These are phyloP conservation scores for Solioccasus polychromus DNA, from an alignment of 768 basidiomycete genomes.

Conservation along the genomic window DNA sequence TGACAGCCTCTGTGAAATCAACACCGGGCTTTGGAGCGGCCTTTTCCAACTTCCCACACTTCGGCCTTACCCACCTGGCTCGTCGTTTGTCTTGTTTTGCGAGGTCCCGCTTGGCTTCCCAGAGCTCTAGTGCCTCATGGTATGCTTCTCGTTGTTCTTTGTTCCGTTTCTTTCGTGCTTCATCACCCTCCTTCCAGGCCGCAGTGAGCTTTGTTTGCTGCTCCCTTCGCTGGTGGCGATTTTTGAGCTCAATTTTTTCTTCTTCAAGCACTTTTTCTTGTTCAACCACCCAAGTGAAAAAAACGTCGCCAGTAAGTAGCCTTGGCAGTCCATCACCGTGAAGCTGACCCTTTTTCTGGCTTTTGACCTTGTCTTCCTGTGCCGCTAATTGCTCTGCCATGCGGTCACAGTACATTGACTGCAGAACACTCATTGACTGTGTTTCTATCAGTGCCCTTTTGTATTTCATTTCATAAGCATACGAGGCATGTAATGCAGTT, in stretches of 20 bases:
- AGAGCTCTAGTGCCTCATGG: not conserved
- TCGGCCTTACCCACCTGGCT: too few species aligned
- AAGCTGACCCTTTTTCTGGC: slow-evolving; percentile 7
- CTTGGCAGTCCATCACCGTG: slow-evolving; percentile 20
- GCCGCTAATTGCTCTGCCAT: slow-evolving; percentile 14
- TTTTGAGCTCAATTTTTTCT: not conserved
- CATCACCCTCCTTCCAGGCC: slow-evolving; percentile 20
- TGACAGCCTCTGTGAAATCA: not conserved
- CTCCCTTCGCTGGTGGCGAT: not conserved
- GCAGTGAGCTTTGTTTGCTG: slow-evolving; percentile 1
- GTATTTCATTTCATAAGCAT: not conserved
- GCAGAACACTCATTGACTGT: slow-evolving; percentile 15
- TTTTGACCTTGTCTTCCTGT: slow-evolving; percentile 15
- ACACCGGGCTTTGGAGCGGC: too few species aligned
- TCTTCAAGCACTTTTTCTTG: not conserved
- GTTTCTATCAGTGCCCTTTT: slow-evolving; percentile 8
- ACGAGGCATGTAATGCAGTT: not conserved
- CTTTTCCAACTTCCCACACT: too few species aligned
- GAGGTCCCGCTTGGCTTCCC: not conserved
- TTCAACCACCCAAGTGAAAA: slow-evolving; percentile 2
- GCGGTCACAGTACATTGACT: slow-evolving; percentile 11
- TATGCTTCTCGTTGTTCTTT: not conserved
- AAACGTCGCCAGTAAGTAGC: slow-evolving; percentile 19
- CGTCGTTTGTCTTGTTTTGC: too few species aligned
- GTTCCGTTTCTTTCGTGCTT: slow-evolving; percentile 1